A percentile compares a stretch with the other conserved stretches of the same genome.
Evolutionary conservation across 1,139 yeast genomes (phyloP).

Genomic region (Taphrina sp.): DNA sequence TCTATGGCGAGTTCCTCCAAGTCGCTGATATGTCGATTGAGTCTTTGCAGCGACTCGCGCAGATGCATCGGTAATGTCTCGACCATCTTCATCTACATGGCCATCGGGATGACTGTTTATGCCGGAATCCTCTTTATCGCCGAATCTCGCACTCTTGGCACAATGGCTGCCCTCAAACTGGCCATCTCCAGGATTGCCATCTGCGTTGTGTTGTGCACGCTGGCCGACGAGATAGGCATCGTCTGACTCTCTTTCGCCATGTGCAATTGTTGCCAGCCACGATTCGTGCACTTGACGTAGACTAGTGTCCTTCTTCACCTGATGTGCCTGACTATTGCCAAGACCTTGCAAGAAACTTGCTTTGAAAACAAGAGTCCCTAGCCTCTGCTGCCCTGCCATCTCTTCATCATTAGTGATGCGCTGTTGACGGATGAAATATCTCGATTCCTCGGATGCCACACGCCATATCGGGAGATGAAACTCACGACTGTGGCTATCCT

Average conservation of each 20-base stretch:
- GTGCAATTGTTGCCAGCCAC: conserved; percentile 18
- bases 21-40: too few species aligned
- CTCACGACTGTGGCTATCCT: background rate
- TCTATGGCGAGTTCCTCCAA: too few species aligned
- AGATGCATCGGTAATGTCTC: background rate
- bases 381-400: background rate
- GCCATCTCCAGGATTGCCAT: background rate
- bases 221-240: conserved; percentile 11
- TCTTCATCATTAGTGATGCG: background rate
- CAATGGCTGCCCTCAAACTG: too few species aligned
- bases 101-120: too few species aligned
- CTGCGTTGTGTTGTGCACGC: too few species aligned
- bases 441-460: conserved; percentile 4
- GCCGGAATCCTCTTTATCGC: too few species aligned
- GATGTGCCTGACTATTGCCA: conserved; percentile 7
- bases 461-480: conserved; percentile 5
- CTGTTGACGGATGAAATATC: conserved; percentile 2
- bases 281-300: conserved; percentile 12
- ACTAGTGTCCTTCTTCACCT: conserved; percentile 1
- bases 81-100: conserved; percentile 5
- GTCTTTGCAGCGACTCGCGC: background rate
- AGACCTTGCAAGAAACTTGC: conserved; percentile 15
- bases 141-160: too few species aligned
- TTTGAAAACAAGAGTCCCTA: conserved; percentile 6
- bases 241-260: background rate